These are phyloP conservation scores for Fraxinus greggii DNA, from an alignment of 305 asterid genomes.

Conservation along the genomic window DNA sequence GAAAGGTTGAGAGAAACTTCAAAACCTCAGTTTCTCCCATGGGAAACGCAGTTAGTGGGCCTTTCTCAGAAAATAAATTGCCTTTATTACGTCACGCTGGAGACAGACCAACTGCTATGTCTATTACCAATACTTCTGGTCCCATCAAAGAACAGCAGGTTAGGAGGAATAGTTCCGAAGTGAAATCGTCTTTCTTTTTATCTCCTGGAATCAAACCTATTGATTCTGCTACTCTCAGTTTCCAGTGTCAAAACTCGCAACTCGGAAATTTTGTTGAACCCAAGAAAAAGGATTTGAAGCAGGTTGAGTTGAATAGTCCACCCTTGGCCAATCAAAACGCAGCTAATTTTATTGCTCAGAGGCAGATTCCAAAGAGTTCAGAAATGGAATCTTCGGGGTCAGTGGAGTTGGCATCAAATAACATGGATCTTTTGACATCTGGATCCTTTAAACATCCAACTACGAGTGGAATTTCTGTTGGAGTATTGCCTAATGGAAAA, in stretches of 20 bases:
- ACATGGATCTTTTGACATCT: slow-evolving; percentile 38
- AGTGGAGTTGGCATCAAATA: slow-evolving; percentile 42
- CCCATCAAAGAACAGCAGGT: slow-evolving; percentile 35
- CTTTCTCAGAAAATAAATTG: slow-evolving; percentile 39
- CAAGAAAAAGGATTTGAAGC: slow-evolving; percentile 48
- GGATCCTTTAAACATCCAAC: slow-evolving; percentile 56
- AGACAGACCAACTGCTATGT: slow-evolving; percentile 40
- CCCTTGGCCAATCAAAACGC: slow-evolving; percentile 40
- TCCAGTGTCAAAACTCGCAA: slow-evolving; percentile 49
- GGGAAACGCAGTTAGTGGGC: slow-evolving; percentile 30
- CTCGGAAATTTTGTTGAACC: slow-evolving; percentile 45
- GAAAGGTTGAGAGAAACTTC: slow-evolving; percentile 37
- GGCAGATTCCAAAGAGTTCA: slow-evolving; percentile 38
- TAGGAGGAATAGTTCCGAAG: slow-evolving; percentile 47
- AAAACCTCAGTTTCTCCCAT: slow-evolving; percentile 27
- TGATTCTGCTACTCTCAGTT: slow-evolving; percentile 36
- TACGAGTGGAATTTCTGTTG: slow-evolving; percentile 38
- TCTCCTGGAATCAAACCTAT: slow-evolving; percentile 44
- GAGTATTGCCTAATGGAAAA: slow-evolving; percentile 56
- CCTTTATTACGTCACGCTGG: slow-evolving; percentile 49
- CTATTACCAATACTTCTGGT: slow-evolving; percentile 26
- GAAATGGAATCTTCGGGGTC: slow-evolving; percentile 49
- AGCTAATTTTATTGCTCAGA: slow-evolving; percentile 35
- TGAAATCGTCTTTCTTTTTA: slow-evolving; percentile 49
- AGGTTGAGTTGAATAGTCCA: slow-evolving; percentile 55